Evolutionary conservation across 495 filamentous ascomycete genomes (phyloP).

Genomic region (Lindgomyces ingoldianus): DNA sequence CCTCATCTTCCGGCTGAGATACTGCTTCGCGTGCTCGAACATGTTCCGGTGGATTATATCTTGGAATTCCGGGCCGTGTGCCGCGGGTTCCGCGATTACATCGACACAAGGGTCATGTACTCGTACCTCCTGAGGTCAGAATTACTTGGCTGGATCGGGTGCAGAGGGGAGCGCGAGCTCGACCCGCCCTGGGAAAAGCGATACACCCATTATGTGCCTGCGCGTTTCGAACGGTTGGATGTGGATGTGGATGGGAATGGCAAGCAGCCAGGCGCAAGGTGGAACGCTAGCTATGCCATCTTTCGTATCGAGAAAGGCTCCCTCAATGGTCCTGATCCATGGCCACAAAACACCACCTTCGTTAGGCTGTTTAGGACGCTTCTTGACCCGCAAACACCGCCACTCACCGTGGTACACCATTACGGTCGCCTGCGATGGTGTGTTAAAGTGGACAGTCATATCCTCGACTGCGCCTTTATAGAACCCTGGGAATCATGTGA

Average conservation of each 20-base stretch:
- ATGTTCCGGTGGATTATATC: conserved; percentile 18
- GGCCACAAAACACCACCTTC: not conserved
- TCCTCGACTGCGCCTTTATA: not conserved
- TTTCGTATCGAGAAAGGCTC: conserved; percentile 19
- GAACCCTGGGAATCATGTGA: not conserved
- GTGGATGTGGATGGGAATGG: not conserved
- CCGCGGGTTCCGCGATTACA: conserved; percentile 14
- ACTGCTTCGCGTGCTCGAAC: conserved; percentile 10
- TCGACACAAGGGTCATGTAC: conserved; percentile 14
- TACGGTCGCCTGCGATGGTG: not conserved
- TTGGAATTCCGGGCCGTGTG: conserved; percentile 19
- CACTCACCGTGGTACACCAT: not conserved
- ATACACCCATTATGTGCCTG: not conserved
- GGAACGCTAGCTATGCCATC: not conserved
- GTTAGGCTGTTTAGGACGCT: not conserved
- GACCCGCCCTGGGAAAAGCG: not conserved
- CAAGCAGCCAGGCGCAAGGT: not conserved
- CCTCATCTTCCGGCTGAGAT: conserved; percentile 26
- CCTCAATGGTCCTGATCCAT: not conserved
- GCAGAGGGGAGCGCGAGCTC: not conserved
- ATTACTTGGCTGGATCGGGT: conserved; percentile 16
- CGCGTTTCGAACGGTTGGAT: not conserved
- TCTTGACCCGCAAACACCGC: no score
- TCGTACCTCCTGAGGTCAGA: conserved; percentile 3
- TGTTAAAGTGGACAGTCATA: not conserved